phyloP scores from a whole-genome alignment of 345 rosid genomes.

The Abelmoschus esculentus region DNA sequence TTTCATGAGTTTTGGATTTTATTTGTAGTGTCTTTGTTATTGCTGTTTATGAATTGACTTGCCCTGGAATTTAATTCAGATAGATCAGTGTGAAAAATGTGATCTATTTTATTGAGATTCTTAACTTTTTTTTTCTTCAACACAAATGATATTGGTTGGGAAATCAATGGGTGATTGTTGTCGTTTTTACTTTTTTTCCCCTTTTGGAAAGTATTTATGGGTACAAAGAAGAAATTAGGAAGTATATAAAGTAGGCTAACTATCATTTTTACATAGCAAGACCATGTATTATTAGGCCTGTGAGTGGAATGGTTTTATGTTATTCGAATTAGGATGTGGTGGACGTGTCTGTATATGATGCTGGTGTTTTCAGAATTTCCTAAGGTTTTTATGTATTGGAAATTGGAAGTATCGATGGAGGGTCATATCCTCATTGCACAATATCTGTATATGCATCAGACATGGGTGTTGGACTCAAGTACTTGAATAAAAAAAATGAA shows the following conservation, averaged over 20 bases:
- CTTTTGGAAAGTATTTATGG: not conserved
- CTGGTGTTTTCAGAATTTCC: too few species aligned
- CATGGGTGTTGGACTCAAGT: too few species aligned
- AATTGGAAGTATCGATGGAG: too few species aligned
- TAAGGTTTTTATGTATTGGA: too few species aligned
- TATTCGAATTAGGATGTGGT: not conserved
- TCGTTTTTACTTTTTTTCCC: not conserved
- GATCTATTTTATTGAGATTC: not conserved
- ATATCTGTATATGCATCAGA: too few species aligned
- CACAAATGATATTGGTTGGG: not conserved
- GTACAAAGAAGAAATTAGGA: not conserved
- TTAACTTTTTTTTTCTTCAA: not conserved
- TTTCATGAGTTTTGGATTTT: conserved; percentile 2
- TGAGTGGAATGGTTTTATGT: not conserved
- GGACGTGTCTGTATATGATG: not conserved
- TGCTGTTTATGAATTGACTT: conserved; percentile 1
- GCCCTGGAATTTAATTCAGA: not conserved
- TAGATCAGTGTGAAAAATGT: not conserved
- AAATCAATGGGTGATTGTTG: not conserved
- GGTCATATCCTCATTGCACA: too few species aligned
- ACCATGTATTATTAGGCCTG: not conserved
- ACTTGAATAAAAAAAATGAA: not conserved
- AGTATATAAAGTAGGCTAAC: not conserved
- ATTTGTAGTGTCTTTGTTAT: not conserved
- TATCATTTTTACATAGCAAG: not conserved